Base-by-base conservation (phyloP, 2,329 filamentous ascomycete species). In the Aspergillus fijiensis region DNA sequence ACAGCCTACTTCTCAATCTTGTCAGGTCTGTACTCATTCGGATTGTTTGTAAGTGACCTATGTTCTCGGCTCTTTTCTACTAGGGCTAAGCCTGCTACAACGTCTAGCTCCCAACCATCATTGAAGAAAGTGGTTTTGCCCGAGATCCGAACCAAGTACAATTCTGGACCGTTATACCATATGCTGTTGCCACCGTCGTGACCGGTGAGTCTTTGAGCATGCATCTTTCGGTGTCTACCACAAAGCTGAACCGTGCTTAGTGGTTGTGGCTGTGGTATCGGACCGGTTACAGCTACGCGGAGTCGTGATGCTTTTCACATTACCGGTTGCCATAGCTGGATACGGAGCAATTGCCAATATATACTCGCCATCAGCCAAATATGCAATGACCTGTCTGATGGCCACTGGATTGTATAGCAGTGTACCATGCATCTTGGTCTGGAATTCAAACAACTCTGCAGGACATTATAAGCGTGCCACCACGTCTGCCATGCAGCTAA, bases 391-490 rank as follows among this genome's bases (percentile, higher is more conserved):
- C 0, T 87, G 87, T 67, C 76, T 89, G 57, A 88, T 89, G 85
- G 85, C 87, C 0, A 84, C 82, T 0, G 87, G 87, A 10, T 79
- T 88, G 69, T 89, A 88, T 69, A 80, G 81, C 50, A 85, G 83
- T 48, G 85, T 89, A 0, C 87, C 87, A 0, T 84, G 82, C 19
- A 82, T 88, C 3, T 75, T 89, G 10, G 86, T 83, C 1, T 89
- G 87, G 87, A 84, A 87, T 62, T 84, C 84, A 2, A 89, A 89
- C 69, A 89, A 89, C 69, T 86, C 83, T 0, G 86, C 87, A 0
- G 86, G 85, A 0, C 87, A 90, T 69, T 90, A 89, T 69, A 90
- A 90, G 71, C 78, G 88, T 14, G 87, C 88, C 0, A 89, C 87
- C 0, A 87, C 87, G 0, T 84, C 84, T 1, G 88, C 84, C 0